These are phyloP conservation scores for Remersonia thermophila DNA, from an alignment of 2,329 filamentous ascomycete species.

Conservation along the genomic window DNA sequence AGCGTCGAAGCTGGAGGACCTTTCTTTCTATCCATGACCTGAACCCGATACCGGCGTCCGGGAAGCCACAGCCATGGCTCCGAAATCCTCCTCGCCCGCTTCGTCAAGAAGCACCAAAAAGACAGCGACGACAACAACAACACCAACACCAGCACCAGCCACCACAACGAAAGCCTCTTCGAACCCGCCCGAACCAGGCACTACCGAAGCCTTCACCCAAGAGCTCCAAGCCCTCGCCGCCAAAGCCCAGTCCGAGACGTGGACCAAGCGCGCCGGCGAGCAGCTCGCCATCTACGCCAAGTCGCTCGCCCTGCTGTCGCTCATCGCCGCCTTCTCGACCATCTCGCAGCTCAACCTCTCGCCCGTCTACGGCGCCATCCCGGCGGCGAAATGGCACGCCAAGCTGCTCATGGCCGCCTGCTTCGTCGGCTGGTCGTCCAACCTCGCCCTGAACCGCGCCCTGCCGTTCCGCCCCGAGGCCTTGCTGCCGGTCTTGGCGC, in stretches of 20 bases:
- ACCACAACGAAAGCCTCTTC: too few relatives aligned
- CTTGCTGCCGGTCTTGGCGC: slow-evolving; percentile 60
- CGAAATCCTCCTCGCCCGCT: slow-evolving; percentile 8
- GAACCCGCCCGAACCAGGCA: slow-evolving; percentile 4
- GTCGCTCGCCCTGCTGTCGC: slow-evolving; percentile 33
- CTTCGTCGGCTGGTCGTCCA: slow-evolving; percentile 60
- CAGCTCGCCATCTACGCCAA: slow-evolving; percentile 32
- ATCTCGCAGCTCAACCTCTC: slow-evolving; percentile 66
- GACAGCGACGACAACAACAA: slow-evolving; percentile 6
- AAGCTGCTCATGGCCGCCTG: slow-evolving; percentile 53
- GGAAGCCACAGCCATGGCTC: slow-evolving; percentile 19
- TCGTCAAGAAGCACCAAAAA: slow-evolving; percentile 4
- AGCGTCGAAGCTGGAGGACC: too few relatives aligned
- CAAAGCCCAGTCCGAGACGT: slow-evolving; percentile 28
- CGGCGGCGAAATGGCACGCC: slow-evolving; percentile 59
- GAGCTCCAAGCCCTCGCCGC: slow-evolving; percentile 40
- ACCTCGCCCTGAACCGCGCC: slow-evolving; percentile 40
- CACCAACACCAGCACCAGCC: too few relatives aligned
- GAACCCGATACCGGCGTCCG: background rate
- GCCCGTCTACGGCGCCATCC: slow-evolving; percentile 79
- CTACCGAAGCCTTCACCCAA: slow-evolving; percentile 34
- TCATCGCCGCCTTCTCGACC: slow-evolving; percentile 53
- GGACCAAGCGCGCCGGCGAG: slow-evolving; percentile 22
- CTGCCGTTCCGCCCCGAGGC: slow-evolving; percentile 40
- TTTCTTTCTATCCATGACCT: slow-evolving; percentile 3